Conservation (phyloP, 2,329 filamentous ascomycete genomes). For the Trichoderma sp. region DNA sequence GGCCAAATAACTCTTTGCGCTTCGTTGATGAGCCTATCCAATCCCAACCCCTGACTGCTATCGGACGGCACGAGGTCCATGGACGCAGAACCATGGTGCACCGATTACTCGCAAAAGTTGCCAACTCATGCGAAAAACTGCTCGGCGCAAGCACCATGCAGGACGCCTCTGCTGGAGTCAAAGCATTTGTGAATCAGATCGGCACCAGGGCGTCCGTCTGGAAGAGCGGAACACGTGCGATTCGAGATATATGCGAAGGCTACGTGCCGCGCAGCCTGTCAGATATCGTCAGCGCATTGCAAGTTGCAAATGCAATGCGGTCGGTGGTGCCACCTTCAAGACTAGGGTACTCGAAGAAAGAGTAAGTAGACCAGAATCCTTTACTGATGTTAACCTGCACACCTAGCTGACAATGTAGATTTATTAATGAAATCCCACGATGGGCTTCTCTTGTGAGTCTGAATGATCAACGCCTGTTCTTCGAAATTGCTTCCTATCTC, state of each 20-base stretch:
- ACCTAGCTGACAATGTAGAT: not conserved
- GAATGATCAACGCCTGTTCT: not conserved
- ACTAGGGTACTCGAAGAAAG: not conserved
- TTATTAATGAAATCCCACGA: not conserved
- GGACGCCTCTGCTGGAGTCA: not conserved
- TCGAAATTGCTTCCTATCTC: not conserved
- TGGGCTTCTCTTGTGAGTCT: not conserved
- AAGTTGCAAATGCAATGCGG: not conserved
- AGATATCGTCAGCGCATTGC: not conserved
- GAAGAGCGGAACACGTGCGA: not conserved
- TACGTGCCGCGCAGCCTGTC: not conserved
- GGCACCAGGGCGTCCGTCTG: not conserved
- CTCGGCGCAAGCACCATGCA: not conserved
- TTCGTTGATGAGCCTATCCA: not conserved
- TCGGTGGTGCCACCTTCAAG: not conserved
- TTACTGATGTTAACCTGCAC: not conserved
- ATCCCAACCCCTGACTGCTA: not conserved
- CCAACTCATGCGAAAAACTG: not conserved
- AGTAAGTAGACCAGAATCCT: not conserved
- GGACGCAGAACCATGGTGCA: not conserved
- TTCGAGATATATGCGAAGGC: not conserved
- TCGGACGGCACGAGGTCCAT: not conserved
- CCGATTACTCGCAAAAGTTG: not conserved
- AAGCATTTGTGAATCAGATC: not conserved
- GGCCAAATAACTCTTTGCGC: not conserved